Evolutionary conservation across 1,139 yeast genomes (phyloP).

Genomic region (Kazachstania sp.): DNA sequence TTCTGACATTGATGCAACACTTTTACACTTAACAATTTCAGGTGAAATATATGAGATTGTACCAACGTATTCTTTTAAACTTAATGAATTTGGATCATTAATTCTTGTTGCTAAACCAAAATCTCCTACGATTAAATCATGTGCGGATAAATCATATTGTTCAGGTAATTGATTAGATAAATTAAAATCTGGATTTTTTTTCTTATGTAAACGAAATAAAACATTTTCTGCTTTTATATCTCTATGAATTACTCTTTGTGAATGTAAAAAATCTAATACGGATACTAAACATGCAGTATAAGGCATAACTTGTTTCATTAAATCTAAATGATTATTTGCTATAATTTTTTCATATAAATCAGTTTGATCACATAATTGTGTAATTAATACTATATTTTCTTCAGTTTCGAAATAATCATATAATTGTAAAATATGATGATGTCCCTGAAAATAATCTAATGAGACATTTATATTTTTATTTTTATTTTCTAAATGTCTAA

Average conservation of each 20-base stretch:
- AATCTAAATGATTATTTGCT: constrained; percentile 37
- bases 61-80: constrained; percentile 45
- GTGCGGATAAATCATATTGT: constrained; percentile 29
- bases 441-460: constrained; percentile 33
- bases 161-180: background rate
- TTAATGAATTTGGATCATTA: constrained; percentile 8
- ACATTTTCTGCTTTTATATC: constrained; percentile 88
- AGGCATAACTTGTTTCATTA: constrained; percentile 41
- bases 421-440: constrained; percentile 53
- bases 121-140: constrained; percentile 58
- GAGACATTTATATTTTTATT: background rate
- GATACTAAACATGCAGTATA: constrained; percentile 38
- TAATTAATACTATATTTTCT: constrained; percentile 50
- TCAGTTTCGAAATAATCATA: constrained; percentile 65
- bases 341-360: constrained; percentile 57
- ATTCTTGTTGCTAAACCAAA: constrained; percentile 45
- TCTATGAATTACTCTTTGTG: constrained; percentile 69
- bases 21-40: constrained; percentile 45
- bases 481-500: constrained; percentile 17
- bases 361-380: constrained; percentile 61
- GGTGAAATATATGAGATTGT: constrained; percentile 75
- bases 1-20: constrained; percentile 23
- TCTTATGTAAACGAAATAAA: constrained; percentile 36
- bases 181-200: constrained; percentile 13
- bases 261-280: constrained; percentile 64